Evolutionary conservation across 1,284 basidiomycete species (phyloP).

Genomic region (Puccinia triticina): DNA sequence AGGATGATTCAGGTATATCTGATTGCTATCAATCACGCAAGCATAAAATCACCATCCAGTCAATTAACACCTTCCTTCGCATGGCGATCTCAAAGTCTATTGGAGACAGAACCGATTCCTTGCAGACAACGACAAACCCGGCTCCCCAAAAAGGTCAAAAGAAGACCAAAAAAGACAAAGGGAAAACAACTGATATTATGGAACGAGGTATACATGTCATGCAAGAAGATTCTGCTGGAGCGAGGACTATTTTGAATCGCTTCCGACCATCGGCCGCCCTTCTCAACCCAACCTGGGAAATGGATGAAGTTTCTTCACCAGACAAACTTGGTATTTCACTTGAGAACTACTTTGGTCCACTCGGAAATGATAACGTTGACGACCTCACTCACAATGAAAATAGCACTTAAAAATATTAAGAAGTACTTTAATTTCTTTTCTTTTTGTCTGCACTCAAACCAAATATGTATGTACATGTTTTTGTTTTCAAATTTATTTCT

Average conservation of each 20-base stretch:
- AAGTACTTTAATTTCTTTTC: background rate
- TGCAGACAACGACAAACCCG: too few relatives aligned
- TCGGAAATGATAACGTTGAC: too few relatives aligned
- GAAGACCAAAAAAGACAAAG: too few relatives aligned
- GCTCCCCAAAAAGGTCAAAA: too few relatives aligned
- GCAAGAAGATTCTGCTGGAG: background rate
- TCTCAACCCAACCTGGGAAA: background rate
- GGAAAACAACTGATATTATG: background rate
- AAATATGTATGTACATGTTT: too few relatives aligned
- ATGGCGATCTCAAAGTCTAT: constrained; percentile 15
- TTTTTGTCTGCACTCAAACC: too few relatives aligned
- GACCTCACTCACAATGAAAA: background rate
- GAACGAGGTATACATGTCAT: background rate
- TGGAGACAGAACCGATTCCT: background rate
- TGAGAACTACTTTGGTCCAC: too few relatives aligned
- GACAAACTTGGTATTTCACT: too few relatives aligned
- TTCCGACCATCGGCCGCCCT: background rate
- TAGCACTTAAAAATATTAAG: background rate
- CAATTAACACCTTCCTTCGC: constrained; percentile 10
- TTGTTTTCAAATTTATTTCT: background rate
- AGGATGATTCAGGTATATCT: too few relatives aligned
- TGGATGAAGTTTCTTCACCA: background rate
- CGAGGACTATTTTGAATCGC: background rate
- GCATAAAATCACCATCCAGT: background rate
- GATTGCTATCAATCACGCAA: constrained; percentile 4